Evolutionary conservation across 805 yeast species (phyloP).

Genomic region (Metschnikowia reukaufii): DNA sequence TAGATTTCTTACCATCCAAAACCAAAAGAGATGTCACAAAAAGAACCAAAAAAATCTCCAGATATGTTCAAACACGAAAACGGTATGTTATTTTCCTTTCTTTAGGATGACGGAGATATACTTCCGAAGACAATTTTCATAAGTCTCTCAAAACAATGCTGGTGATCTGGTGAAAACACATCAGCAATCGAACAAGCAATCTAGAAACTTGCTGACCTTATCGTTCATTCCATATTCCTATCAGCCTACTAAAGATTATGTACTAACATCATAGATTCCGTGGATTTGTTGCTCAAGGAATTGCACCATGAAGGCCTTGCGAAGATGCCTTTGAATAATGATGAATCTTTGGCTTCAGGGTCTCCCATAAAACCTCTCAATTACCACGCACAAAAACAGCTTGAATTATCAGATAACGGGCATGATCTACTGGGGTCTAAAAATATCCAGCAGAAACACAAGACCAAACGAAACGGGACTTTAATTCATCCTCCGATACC

Average conservation of each 20-base stretch:
- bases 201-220: no score
- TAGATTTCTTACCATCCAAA: no score
- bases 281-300: constrained; percentile 30
- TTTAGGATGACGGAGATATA: no score
- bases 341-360: constrained; percentile 19
- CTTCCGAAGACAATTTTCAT: no score
- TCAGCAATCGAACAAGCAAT: no score
- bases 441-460: background rate
- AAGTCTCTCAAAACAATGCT: no score
- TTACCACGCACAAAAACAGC: constrained; percentile 19
- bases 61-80: constrained; percentile 29
- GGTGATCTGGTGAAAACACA: no score
- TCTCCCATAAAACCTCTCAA: constrained; percentile 38
- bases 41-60: background rate
- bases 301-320: constrained; percentile 21
- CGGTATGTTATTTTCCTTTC: constrained; percentile 28
- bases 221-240: background rate
- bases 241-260: background rate
- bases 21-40: background rate
- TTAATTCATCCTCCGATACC: constrained; percentile 44
- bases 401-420: background rate
- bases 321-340: constrained; percentile 7
- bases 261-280: constrained; percentile 30
- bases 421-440: background rate
- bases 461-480: constrained; percentile 24